Base-by-base conservation (phyloP, 495 filamentous ascomycete species). In the Penicillium ochrochloron region DNA sequence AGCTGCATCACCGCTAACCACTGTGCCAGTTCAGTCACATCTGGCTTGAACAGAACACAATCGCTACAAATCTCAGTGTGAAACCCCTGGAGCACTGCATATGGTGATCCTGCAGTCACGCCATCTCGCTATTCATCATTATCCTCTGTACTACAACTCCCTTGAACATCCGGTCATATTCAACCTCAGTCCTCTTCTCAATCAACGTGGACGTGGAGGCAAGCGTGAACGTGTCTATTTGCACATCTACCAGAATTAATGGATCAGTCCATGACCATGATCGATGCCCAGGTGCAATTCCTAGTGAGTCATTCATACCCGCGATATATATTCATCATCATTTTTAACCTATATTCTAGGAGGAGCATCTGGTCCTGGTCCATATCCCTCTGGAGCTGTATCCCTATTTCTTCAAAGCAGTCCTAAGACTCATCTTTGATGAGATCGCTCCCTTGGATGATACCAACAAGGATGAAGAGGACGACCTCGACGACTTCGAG, bases 381-480 rank as follows among this genome's bases (percentile, higher is more conserved):
- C 94, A 97, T 74, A 96, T 99, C 57, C 94, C 95, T 2, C 76
- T 97, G 53, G 80, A 88, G 33, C 82, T 94, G 37, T 97, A 97
- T 72, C 83, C 90, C 3, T 85, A 82, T 62, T 93, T 97, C 71
- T 79, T 97, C 41, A 90, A 95, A 69, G 85, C 93, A 0, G 91
- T 99, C 55, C 81, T 97, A 19, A 85, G 87, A 69, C 82, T 97
- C n/a, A 85, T 97, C 33, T 89, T 97, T 42, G 90, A 89, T 37
- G 83, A 83, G 62, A 79, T 82, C 27, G 59, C 74, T 33, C 68
- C 78, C 0, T 70, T 77, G 34, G 70, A 80, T 42, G 72, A 75
- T 50, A 35, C 8, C 2, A 21, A 63, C 51, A 25, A 63, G 6
- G 51, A 66, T 15, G 66, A 71, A n/a, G 61, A 79, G 53, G 64